These are phyloP conservation scores for Byssothecium circinans DNA, from an alignment of 2,329 filamentous ascomycete genomes.

Conservation along the genomic window DNA sequence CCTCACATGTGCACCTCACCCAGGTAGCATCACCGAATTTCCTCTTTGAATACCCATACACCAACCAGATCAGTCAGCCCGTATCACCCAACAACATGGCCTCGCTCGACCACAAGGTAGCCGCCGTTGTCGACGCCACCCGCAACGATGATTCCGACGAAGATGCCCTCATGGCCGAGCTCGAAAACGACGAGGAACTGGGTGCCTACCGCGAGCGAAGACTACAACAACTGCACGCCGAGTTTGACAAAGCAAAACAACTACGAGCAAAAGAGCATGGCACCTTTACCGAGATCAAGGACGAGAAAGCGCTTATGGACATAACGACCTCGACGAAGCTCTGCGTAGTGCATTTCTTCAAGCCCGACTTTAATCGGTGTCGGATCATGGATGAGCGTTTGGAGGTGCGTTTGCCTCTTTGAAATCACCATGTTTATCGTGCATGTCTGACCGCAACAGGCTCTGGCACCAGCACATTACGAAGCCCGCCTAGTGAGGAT, in stretches of 20 bases:
- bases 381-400: slow-evolving; percentile 64
- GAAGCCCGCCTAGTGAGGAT: slow-evolving; percentile 61
- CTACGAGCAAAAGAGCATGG: slow-evolving; percentile 57
- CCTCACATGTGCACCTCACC: too few relatives aligned
- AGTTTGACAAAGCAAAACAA: slow-evolving; percentile 56
- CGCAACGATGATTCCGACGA: slow-evolving; percentile 55
- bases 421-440: background rate
- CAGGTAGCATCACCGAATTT: background rate
- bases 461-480: slow-evolving; percentile 58
- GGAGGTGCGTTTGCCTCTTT: slow-evolving; percentile 34
- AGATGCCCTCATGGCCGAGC: slow-evolving; percentile 61
- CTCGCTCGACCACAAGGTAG: slow-evolving; percentile 54
- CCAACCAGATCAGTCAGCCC: slow-evolving; percentile 10
- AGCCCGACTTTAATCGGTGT: slow-evolving; percentile 65
- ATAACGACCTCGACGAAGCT: slow-evolving; percentile 61
- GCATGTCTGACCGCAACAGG: slow-evolving; percentile 27
- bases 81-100: slow-evolving; percentile 41
- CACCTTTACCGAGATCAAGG: slow-evolving; percentile 57
- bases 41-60: slow-evolving; percentile 2
- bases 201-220: slow-evolving; percentile 59
- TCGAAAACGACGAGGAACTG: slow-evolving; percentile 58
- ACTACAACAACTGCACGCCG: slow-evolving; percentile 60
- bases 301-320: slow-evolving; percentile 61
- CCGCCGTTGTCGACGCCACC: slow-evolving; percentile 51
- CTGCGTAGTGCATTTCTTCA: slow-evolving; percentile 66